Evolutionary conservation across 2,329 filamentous ascomycete species (phyloP), one percentile per base, ranked within the genome.

Genomic region (Pyrenochaeta sp.): DNA sequence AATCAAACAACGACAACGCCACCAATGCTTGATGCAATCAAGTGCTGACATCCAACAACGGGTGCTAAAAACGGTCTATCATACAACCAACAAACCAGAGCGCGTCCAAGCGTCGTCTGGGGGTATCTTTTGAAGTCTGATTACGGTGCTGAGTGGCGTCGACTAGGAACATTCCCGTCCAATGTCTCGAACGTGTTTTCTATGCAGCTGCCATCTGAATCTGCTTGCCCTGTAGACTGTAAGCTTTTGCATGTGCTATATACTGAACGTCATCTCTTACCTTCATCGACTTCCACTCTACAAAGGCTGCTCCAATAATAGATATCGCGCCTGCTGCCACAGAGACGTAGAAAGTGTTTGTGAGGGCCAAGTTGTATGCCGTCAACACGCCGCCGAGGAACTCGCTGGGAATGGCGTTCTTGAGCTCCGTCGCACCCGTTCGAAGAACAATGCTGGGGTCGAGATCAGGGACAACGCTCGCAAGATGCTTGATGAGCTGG

Each of bases 211-310:
- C 56, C 67, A 69, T 68, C 53, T 72, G 65, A 35, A 76, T 69
- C 53, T 74, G 72, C 61, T 74, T 73, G 58, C 81, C 82, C 75
- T n/a, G n/a, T n/a, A n/a, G n/a, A n/a, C n/a, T n/a, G n/a, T n/a
- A n/a, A n/a, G n/a, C n/a, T n/a, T n/a, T n/a, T n/a, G n/a, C n/a
- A n/a, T n/a, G n/a, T n/a, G n/a, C n/a, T n/a, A n/a, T n/a, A n/a
- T n/a, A n/a, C n/a, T n/a, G n/a, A n/a, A n/a, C n/a, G n/a, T n/a
- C n/a, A n/a, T n/a, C n/a, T n/a, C n/a, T n/a, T n/a, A n/a, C n/a
- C n/a, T 88, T 88, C 60, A 89, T 83, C 52, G 74, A 84, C 64
- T 76, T 80, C 84, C 84, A 89, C 71, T 88, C 81, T 54, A 88
- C 78, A 6, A 73, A 70, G 1, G 77, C 56, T 0, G 78, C 75